Conservation (phyloP, 2,329 filamentous ascomycete species). For the Colletotrichum godetiae region DNA sequence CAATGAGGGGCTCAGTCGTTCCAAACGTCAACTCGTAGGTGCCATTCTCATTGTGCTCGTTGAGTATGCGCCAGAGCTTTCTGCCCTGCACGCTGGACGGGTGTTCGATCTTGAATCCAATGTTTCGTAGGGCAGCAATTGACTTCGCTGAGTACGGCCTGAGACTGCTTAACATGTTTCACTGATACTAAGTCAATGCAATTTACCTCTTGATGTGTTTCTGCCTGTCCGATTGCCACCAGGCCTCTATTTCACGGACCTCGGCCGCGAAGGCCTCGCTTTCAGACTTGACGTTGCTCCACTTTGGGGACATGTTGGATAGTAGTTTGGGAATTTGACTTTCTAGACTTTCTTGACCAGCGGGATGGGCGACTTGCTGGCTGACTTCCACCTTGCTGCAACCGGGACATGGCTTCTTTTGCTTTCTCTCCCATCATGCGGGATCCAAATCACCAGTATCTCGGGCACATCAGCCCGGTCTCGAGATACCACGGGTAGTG, state of each 20-base stretch:
- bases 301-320: not conserved
- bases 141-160: conserved; percentile 38
- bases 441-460: not conserved
- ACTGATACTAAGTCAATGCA: not conserved
- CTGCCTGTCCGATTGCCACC: not conserved
- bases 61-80: conserved; percentile 49
- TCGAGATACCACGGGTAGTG: not conserved
- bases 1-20: no score
- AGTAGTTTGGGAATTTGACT: not conserved
- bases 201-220: not conserved
- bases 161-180: not conserved
- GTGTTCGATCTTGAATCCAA: conserved; percentile 41
- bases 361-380: not conserved
- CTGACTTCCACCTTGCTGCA: not conserved
- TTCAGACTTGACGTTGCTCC: not conserved
- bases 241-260: not conserved
- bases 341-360: not conserved
- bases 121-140: conserved; percentile 47
- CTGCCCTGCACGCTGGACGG: conserved; percentile 45
- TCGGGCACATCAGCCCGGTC: not conserved
- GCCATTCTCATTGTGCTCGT: not conserved
- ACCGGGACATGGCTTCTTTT: not conserved
- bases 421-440: not conserved
- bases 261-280: conserved; percentile 6
- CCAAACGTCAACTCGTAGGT: no score